Evolutionary conservation across 1,284 basidiomycete species (phyloP), one percentile per base, ranked within the genome.

Genomic region (Porodaedalea pini): DNA sequence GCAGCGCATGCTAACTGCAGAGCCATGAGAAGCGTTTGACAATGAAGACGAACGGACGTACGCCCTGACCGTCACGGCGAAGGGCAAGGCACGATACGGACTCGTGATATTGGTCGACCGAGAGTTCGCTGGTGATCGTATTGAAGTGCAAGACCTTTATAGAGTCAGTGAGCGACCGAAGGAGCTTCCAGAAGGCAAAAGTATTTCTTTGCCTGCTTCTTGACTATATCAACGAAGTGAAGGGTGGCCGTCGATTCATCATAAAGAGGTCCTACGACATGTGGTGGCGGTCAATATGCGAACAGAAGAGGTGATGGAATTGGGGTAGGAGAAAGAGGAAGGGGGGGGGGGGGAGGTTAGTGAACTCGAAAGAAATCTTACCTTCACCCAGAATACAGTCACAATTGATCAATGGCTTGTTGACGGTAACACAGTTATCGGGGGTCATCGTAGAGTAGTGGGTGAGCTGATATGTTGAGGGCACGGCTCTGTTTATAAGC

Each of bases 341-440:
- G 19, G 21, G 23, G 17, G 23, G 17, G 2, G 41, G 11, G 17
- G 13, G 2, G 25, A 31, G 23, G 10, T 15, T 15, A 15, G 32
- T 34, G 32, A 13, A 34, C 13, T 11, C n/a, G n/a, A 34, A 59
- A 17, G 25, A 43, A 23, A 19, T 48, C 60, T 62, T 62, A 85
- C 85, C 83, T 82, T 88, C 83, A 56, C 85, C 85, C 32, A 87
- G 70, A 13, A 71, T 77, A 62, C 83, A 86, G n/a, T 78, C 78
- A 41, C 80, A 74, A 63, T 74, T 70, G 50, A 84, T 70, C 64
- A 86, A 72, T 13, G 85, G 82, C 50, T 71, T 64, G n/a, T 68
- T 63, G 19, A 75, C 65, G 21, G 59, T 61, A 40, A 78, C 65
- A 19, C 29, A 52, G 21, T 32, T 31, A 41, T 29, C 49, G 11